phyloP scores from a whole-genome alignment of 2,329 filamentous ascomycete species.

The Xylariaceae sp. region DNA sequence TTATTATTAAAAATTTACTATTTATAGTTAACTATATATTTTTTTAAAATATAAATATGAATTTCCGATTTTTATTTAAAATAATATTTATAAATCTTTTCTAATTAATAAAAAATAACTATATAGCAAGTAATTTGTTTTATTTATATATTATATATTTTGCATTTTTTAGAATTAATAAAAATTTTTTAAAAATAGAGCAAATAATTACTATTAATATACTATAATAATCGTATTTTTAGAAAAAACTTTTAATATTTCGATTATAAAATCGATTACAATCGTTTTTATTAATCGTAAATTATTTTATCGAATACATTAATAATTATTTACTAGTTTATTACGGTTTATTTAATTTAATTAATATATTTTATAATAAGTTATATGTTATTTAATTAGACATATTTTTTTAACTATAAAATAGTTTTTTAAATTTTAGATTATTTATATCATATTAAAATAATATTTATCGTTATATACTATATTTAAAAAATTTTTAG shows the following conservation, averaged over 20 bases:
- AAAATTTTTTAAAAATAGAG: not conserved
- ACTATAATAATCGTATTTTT: too few relatives aligned
- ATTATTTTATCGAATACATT: not conserved
- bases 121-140: not conserved
- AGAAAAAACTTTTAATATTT: not conserved
- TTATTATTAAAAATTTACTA: not conserved
- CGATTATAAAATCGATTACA: not conserved
- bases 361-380: not conserved
- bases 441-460: not conserved
- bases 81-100: not conserved
- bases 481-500: slow-evolving; percentile 1
- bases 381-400: not conserved
- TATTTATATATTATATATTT: not conserved
- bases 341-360: not conserved
- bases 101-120: not conserved
- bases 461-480: slow-evolving; percentile 1
- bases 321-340: not conserved
- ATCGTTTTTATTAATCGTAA: not conserved
- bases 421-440: slow-evolving; percentile 1
- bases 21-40: not conserved
- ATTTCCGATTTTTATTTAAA: not conserved
- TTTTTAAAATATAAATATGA: not conserved
- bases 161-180: not conserved
- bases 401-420: not conserved
- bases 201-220: too few relatives aligned